Evolutionary conservation across 208 protist genomes (phyloP).

Genomic region (Acanthamoeba triangularis): DNA sequence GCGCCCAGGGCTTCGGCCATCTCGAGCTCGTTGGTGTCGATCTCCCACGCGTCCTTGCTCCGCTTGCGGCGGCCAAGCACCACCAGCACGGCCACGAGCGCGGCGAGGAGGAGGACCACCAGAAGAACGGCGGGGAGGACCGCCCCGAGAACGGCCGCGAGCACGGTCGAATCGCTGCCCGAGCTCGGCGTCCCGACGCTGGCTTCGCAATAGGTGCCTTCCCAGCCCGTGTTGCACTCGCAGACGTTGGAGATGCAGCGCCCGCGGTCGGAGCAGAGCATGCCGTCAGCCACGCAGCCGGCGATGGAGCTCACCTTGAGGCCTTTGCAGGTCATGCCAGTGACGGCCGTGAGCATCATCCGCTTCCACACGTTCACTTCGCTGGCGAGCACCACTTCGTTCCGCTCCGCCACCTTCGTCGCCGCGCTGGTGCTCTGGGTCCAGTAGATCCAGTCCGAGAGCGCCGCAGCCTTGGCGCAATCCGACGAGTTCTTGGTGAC

Average conservation of each 20-base stretch:
- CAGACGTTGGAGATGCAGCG: not conserved
- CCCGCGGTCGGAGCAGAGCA: slow-evolving; percentile 15
- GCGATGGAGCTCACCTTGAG: not conserved
- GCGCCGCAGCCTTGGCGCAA: slow-evolving; percentile 9
- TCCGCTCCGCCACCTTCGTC: not conserved
- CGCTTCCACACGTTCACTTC: not conserved
- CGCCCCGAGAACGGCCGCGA: not conserved
- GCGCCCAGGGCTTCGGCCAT: slow-evolving; percentile 25
- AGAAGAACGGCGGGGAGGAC: not conserved
- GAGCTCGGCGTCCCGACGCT: not conserved
- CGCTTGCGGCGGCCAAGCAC: not conserved
- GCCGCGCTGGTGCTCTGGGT: not conserved
- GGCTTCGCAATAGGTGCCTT: slow-evolving; percentile 1
- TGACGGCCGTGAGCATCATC: not conserved
- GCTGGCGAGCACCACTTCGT: not conserved
- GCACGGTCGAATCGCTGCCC: not conserved
- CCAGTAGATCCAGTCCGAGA: slow-evolving; percentile 60
- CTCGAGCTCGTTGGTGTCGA: slow-evolving; percentile 58
- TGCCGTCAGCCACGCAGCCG: not conserved
- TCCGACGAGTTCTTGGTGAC: not conserved
- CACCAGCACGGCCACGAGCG: not conserved
- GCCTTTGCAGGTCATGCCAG: slow-evolving; percentile 4
- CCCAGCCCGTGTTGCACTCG: not conserved
- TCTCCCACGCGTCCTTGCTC: slow-evolving; percentile 67
- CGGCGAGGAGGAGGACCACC: not conserved